A percentile compares a stretch with the other conserved stretches of the same genome.
phyloP scores from a whole-genome alignment of 495 filamentous ascomycete genomes.

The Geoglossum glabrum region DNA sequence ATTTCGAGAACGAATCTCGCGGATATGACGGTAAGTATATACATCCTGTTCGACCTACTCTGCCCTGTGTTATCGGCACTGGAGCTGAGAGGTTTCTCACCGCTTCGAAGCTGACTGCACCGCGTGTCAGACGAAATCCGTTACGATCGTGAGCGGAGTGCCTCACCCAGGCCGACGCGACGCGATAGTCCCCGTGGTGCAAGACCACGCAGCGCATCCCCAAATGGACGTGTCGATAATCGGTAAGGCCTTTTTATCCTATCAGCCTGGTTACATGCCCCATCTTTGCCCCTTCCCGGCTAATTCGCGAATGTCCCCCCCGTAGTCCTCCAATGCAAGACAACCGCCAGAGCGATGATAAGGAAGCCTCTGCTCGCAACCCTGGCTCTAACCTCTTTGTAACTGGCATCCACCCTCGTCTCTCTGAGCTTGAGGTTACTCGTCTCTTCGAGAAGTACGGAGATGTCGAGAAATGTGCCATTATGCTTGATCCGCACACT shows the following conservation, averaged over 20 bases:
- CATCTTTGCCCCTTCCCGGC: slow-evolving; percentile 12
- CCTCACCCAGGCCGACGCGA: slow-evolving; percentile 63
- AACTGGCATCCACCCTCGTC: slow-evolving; percentile 89
- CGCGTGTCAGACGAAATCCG: slow-evolving; percentile 47
- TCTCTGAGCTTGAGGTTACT: slow-evolving; percentile 75
- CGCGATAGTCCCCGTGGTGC: slow-evolving; percentile 47
- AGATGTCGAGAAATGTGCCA: slow-evolving; percentile 95
- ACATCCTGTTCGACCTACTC: background rate
- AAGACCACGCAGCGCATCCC: slow-evolving; percentile 60
- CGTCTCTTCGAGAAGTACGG: slow-evolving; percentile 97
- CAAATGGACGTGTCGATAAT: slow-evolving; percentile 41
- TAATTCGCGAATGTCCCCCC: slow-evolving; percentile 6
- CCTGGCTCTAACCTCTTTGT: slow-evolving; percentile 97
- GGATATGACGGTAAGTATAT: slow-evolving; percentile 52
- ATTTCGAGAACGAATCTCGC: slow-evolving; percentile 73
- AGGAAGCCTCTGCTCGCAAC: slow-evolving; percentile 67
- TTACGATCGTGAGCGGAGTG: slow-evolving; percentile 76
- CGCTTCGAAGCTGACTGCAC: background rate
- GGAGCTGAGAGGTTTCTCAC: background rate
- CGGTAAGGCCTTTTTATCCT: slow-evolving; percentile 36
- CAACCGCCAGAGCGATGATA: slow-evolving; percentile 35
- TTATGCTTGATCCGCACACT: slow-evolving; percentile 96
- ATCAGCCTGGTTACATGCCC: slow-evolving; percentile 9
- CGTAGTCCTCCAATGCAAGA: slow-evolving; percentile 10
- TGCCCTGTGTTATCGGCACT: background rate